A percentile compares a stretch with the other conserved stretches of the same genome.
phyloP scores from a whole-genome alignment of 352 stramenopile species.

The Elongisporangium anandrum region DNA sequence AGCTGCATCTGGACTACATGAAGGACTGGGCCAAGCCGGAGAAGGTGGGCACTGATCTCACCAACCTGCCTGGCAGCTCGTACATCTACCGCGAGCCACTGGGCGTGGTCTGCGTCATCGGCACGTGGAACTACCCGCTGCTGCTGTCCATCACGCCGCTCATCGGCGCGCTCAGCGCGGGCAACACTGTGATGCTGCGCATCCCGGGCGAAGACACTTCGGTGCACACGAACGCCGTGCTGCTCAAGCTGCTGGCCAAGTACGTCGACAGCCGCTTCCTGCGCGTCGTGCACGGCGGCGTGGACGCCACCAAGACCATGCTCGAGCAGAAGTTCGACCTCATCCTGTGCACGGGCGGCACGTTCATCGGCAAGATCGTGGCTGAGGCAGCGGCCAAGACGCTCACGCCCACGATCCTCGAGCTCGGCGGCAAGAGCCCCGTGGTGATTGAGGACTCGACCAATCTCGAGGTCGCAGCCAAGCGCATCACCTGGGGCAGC shows the following conservation, averaged over 20 bases:
- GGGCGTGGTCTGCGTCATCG: slow-evolving; percentile 82
- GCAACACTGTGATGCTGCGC: slow-evolving; percentile 92
- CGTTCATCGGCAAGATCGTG: slow-evolving; percentile 84
- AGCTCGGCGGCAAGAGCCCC: slow-evolving; percentile 93
- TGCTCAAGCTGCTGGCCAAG: slow-evolving; percentile 39
- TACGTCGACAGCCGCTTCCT: slow-evolving; percentile 68
- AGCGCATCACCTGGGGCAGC: slow-evolving; percentile 83
- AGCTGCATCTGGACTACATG: slow-evolving; percentile 60
- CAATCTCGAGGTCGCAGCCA: slow-evolving; percentile 49
- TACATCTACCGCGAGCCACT: slow-evolving; percentile 66
- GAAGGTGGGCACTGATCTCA: slow-evolving; percentile 43
- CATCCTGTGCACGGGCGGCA: slow-evolving; percentile 72
- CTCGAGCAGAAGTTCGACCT: slow-evolving; percentile 74
- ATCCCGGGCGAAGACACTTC: slow-evolving; percentile 78
- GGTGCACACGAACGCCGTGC: slow-evolving; percentile 38
- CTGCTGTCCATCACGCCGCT: slow-evolving; percentile 71
- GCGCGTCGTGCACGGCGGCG: slow-evolving; percentile 73
- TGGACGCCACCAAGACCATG: slow-evolving; percentile 62
- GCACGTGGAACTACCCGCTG: slow-evolving; percentile 91
- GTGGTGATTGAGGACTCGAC: slow-evolving; percentile 73
- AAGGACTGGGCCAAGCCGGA: slow-evolving; percentile 49
- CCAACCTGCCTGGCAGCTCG: slow-evolving; percentile 42
- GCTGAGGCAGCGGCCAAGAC: slow-evolving; percentile 87
- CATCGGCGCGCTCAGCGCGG: slow-evolving; percentile 79
- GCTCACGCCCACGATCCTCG: slow-evolving; percentile 91